phyloP scores from a whole-genome alignment of 257 asterid genomes.

The Ilex aquifolium region DNA sequence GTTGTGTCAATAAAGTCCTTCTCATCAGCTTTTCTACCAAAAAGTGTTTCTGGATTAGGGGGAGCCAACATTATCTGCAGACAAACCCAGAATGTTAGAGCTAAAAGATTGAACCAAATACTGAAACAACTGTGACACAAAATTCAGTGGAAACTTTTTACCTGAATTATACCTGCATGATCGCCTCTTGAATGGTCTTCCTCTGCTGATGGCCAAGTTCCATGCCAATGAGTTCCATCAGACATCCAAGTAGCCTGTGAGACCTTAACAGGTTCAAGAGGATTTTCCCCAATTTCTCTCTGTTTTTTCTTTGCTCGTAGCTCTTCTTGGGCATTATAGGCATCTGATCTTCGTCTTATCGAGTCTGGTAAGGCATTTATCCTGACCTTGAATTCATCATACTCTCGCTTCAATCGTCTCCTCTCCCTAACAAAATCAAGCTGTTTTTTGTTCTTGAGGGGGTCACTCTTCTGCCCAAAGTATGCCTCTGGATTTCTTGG shows the following conservation, averaged over 20 bases:
- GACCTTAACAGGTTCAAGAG: slow-evolving; percentile 44
- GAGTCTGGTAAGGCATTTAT: slow-evolving; percentile 79
- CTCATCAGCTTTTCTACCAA: slow-evolving; percentile 61
- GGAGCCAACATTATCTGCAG: slow-evolving; percentile 87
- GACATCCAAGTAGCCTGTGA: slow-evolving; percentile 95
- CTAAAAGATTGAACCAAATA: not conserved
- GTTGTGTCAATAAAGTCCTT: slow-evolving; percentile 50
- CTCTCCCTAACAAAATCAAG: slow-evolving; percentile 76
- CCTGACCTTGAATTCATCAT: slow-evolving; percentile 83
- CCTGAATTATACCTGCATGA: slow-evolving; percentile 94
- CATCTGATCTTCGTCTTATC: slow-evolving; percentile 81
- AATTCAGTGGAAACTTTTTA: slow-evolving; percentile 8
- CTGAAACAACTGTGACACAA: not conserved
- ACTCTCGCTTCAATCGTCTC: slow-evolving; percentile 80
- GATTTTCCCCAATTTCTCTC: slow-evolving; percentile 49
- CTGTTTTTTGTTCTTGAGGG: slow-evolving; percentile 65
- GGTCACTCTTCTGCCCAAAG: slow-evolving; percentile 68
- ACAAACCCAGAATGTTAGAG: not conserved
- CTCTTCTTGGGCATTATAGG: slow-evolving; percentile 79
- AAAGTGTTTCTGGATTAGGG: slow-evolving; percentile 62
- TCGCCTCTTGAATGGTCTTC: slow-evolving; percentile 79
- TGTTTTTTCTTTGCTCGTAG: slow-evolving; percentile 63
- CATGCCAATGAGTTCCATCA: slow-evolving; percentile 91
- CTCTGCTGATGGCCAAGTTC: slow-evolving; percentile 67
- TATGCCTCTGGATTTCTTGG: slow-evolving; percentile 89